phyloP scores from a whole-genome alignment of 1,284 basidiomycete genomes.

The Trichosporon faecale region DNA sequence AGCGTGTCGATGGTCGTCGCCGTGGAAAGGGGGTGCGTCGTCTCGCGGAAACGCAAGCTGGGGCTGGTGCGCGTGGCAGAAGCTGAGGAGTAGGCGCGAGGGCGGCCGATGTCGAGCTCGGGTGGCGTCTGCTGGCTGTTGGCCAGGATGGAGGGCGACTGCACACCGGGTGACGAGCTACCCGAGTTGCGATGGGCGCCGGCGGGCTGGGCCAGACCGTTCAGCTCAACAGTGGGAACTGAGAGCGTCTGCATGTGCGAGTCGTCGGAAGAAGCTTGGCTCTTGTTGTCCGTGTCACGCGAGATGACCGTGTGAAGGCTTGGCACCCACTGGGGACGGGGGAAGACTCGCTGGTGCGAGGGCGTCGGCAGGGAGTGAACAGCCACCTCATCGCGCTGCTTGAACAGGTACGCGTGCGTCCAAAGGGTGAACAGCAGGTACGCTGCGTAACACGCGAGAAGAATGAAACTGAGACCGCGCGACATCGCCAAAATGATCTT shows the following conservation, averaged over 20 bases:
- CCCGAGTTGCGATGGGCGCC: not conserved
- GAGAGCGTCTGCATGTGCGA: not conserved
- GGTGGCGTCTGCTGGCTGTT: not conserved
- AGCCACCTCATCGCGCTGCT: constrained; percentile 33
- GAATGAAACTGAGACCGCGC: constrained; percentile 58
- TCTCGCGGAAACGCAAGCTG: constrained; percentile 5
- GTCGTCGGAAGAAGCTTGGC: constrained; percentile 1
- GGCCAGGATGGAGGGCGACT: constrained; percentile 4
- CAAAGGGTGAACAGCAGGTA: constrained; percentile 56
- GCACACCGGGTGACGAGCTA: not conserved
- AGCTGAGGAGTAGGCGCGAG: not conserved
- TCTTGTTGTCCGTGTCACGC: constrained; percentile 13
- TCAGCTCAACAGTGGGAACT: not conserved
- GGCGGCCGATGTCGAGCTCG: constrained; percentile 2
- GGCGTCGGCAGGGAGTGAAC: constrained; percentile 43
- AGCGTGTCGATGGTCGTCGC: not conserved
- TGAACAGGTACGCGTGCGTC: constrained; percentile 61
- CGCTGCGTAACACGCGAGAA: constrained; percentile 59
- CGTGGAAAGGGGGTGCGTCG: not conserved
- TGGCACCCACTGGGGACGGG: constrained; percentile 48
- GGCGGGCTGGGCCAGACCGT: not conserved
- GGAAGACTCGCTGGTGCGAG: constrained; percentile 43
- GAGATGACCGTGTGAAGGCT: constrained; percentile 28
- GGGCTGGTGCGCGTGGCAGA: not conserved
- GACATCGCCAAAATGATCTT: constrained; percentile 52